Conservation (phyloP, 257 asterid genomes). For the Solanum chaucha region DNA sequence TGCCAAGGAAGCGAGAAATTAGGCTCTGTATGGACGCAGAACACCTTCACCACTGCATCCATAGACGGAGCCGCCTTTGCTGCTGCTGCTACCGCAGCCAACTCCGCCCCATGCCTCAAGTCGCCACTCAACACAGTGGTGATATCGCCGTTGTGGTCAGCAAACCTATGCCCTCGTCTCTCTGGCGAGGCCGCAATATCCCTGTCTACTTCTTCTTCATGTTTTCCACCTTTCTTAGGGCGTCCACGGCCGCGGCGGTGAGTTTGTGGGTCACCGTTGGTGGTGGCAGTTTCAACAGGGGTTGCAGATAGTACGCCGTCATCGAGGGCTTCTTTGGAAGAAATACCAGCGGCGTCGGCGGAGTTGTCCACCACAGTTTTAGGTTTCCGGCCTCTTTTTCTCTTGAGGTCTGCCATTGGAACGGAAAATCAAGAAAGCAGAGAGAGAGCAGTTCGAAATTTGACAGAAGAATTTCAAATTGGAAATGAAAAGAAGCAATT, state of each 20-base stretch:
- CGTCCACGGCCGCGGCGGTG: constrained; percentile 7
- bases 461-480: not conserved
- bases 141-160: not conserved
- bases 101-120: not conserved
- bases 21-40: constrained; percentile 16
- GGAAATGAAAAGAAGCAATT: not conserved
- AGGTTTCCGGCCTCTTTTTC: constrained; percentile 18
- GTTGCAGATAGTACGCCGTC: not conserved
- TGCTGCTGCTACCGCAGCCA: not conserved
- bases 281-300: not conserved
- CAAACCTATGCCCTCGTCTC: not conserved
- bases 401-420: constrained; percentile 3
- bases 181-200: constrained; percentile 4
- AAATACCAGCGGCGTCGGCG: not conserved
- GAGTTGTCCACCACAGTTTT: not conserved
- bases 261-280: not conserved
- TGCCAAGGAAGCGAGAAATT: constrained; percentile 17
- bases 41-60: constrained; percentile 24
- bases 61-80: constrained; percentile 2
- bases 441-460: not conserved
- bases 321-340: not conserved
- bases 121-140: not conserved
- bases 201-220: not conserved
- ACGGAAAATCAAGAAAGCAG: not conserved
- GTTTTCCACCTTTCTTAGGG: not conserved